Conservation (phyloP, 2,329 filamentous ascomycete species). For the Xenoacremonium recifei region DNA sequence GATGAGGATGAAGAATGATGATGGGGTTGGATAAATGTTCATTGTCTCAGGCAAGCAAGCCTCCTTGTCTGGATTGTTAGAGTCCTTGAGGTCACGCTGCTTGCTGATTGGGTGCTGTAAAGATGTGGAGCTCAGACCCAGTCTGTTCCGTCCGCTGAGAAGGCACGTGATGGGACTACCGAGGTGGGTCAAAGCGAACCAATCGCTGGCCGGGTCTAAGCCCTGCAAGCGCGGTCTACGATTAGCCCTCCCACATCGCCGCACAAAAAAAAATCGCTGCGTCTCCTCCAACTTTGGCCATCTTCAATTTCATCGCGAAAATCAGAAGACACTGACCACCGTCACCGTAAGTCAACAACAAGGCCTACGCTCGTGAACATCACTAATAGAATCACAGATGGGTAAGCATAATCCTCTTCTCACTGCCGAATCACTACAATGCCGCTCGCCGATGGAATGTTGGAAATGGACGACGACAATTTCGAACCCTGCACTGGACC, state of each 20-base stretch:
- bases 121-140: conserved; percentile 5
- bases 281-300: conserved; percentile 37
- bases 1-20: too few relatives aligned
- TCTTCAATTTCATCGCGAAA: conserved; percentile 39
- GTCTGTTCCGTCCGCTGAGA: conserved; percentile 1
- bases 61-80: too few relatives aligned
- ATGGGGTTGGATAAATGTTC: too few relatives aligned
- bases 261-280: conserved; percentile 42
- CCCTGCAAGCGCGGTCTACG: conserved; percentile 32
- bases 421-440: conserved; percentile 19
- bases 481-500: too few relatives aligned
- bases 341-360: conserved; percentile 46
- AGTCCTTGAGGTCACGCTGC: background rate
- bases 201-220: conserved; percentile 36
- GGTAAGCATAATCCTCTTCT: conserved; percentile 48
- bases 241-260: conserved; percentile 40
- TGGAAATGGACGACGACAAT: conserved; percentile 15
- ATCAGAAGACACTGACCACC: conserved; percentile 44
- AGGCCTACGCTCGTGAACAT: conserved; percentile 34
- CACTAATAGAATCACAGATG: conserved; percentile 52
- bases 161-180: conserved; percentile 18
- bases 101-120: conserved; percentile 25
- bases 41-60: too few relatives aligned
- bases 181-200: conserved; percentile 22
- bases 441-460: conserved; percentile 20